Evolutionary conservation across 2,329 filamentous ascomycete genomes (phyloP), one percentile per base, ranked within the genome.

Genomic region (Aureobasidium melanogenum): DNA sequence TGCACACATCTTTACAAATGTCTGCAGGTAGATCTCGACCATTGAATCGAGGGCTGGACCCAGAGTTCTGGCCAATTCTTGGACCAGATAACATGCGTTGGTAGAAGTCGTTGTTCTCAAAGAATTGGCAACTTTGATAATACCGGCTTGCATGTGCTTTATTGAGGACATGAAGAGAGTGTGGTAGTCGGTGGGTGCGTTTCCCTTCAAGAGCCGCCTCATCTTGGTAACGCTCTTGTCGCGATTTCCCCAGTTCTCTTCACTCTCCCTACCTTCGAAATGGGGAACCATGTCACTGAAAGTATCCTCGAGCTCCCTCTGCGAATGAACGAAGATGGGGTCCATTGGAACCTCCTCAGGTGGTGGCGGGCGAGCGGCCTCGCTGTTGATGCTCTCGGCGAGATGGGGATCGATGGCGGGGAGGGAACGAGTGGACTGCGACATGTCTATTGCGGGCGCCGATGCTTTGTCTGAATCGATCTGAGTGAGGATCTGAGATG

Each of bases 21-120:
- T 88, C 70, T 96, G 91, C 75, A 97, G 84, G 24, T 97, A 80
- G 55, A 97, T 84, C 74, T 97, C 93, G 8, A 94, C 88, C 85
- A 96, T 89, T 12, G 88, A 83, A 69, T 97, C 93, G 69, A 97
- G 85, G 43, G 82, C 87, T 1, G 90, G 82, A 0, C 91, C 91
- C 48, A 89, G 85, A 9, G 82, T 85, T 66, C 82, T 83, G 19
- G 91, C 91, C 30, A 96, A 79, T 65, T 97, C 93, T 71, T 97
- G 92, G 32, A 97, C 80, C 51, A 96, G 76, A 65, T 84, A 84
- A 70, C 91, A 96, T 10, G 88, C 91, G 68, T 94, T 91, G 64
- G 91, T 92, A 10, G 89, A 93, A 67, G 97, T 79, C 68, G 92
- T 97, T 2, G 93, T 97, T 68, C 93, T 83, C 43, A 97, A 78